A percentile compares a stretch with the other conserved stretches of the same genome.
Conservation (phyloP, 139 green algal species). For the Bryopsis sp. region DNA sequence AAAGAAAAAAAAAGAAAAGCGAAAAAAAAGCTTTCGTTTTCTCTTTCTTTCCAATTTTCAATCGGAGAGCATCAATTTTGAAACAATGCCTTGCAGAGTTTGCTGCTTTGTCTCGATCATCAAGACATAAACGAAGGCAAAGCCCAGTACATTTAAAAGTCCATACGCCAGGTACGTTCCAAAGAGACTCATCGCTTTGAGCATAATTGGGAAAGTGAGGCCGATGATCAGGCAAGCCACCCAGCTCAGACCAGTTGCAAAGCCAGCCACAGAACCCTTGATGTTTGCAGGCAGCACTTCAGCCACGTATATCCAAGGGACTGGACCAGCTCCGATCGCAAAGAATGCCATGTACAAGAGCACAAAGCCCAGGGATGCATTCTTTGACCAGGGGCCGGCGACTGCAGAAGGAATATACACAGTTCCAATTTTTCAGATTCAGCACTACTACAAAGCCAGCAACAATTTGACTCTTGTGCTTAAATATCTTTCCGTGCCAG, state of each 20-base stretch:
- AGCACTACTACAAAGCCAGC: too few relatives aligned
- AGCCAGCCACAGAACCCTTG: conserved; percentile 41
- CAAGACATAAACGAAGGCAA: conserved; percentile 24
- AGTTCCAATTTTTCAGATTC: too few relatives aligned
- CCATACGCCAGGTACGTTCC: conserved; percentile 46
- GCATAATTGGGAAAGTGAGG: conserved; percentile 31
- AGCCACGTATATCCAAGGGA: conserved; percentile 63
- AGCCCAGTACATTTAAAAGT: conserved; percentile 27
- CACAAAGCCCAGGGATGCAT: conserved; percentile 29
- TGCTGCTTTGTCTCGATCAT: conserved; percentile 53
- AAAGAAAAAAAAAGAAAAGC: too few relatives aligned
- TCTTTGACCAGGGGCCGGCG: background rate
- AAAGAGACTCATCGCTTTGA: conserved; percentile 32
- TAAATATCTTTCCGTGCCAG: too few relatives aligned
- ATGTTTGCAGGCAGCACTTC: conserved; percentile 64
- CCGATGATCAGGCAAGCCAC: conserved; percentile 37
- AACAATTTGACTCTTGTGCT: too few relatives aligned
- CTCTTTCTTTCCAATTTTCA: too few relatives aligned
- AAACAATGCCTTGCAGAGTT: background rate
- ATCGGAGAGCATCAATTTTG: background rate
- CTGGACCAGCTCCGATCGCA: conserved; percentile 54
- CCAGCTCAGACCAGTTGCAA: conserved; percentile 48
- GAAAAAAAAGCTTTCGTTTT: too few relatives aligned
- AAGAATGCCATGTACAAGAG: conserved; percentile 59
- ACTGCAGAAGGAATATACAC: conserved; percentile 27